Base-by-base conservation (phyloP, 1,139 yeast species). In the Geotrichum aggregatum region DNA sequence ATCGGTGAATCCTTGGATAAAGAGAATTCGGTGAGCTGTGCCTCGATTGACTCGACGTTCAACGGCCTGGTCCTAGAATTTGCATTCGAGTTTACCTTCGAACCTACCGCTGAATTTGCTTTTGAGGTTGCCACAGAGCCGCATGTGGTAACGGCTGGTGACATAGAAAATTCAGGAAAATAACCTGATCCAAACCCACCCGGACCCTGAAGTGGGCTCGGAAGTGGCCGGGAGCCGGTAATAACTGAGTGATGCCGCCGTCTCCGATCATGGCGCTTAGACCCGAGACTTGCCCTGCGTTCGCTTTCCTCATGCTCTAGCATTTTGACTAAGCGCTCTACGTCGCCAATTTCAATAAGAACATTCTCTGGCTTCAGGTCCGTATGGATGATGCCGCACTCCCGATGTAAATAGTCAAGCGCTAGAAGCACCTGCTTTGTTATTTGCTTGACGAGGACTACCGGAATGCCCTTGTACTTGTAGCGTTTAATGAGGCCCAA, bases 331-430 rank as follows among this genome's bases (percentile, higher is more conserved):
- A 86, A 78, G 55, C 76, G 78, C 61, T 84, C 89, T 33, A 84
- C 91, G 61, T 87, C 88, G 38, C 83, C 84, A 55, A 87, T 83
- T 63, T 85, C 89, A 47, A 87, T 77, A 58, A 88, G 71, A n/a
- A 88, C 84, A 65, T 88, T 88, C 66, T 88, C 96, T 0, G 96
- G 96, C 67, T 88, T 88, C 57, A 88, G 73, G 64, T 88, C 96
- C 0, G 96, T 88, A 69, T 88, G 96, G 55, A 88, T 85, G 34
- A 88, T 83, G n/a, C 95, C 96, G 68, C 95, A 86, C 60, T 79
- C 83, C 44, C 92, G 72, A 66, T 88, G 96, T 58, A 88, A 71
- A 65, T 84, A 87, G 67, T 88, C 95, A 57, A 87, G 72, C 0
- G 92, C 88, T 19, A 84, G 73, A 50, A 87, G 71, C 39, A 87